Conservation (phyloP, 768 basidiomycete genomes). For the button mushroom (Agaricus bisporus) region DNA sequence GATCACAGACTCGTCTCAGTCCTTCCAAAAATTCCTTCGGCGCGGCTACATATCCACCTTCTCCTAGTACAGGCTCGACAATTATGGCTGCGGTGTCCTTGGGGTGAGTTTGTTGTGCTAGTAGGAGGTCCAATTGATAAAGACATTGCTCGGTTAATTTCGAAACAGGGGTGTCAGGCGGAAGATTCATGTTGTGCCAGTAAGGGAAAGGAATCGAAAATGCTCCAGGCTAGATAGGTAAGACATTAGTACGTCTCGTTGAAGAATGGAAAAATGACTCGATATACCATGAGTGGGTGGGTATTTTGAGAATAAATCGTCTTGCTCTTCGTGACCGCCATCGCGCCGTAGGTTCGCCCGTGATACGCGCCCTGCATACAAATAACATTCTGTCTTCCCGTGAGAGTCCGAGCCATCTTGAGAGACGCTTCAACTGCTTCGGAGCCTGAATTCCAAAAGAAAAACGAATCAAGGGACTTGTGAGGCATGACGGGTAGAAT, state of each 20-base stretch:
- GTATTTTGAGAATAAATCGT: conserved; percentile 80
- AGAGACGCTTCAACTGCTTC: conserved; percentile 89
- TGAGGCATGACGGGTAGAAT: conserved; percentile 88
- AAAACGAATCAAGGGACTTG: conserved; percentile 88
- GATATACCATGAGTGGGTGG: conserved; percentile 72
- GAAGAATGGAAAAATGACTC: background rate
- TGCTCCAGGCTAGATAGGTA: conserved; percentile 61
- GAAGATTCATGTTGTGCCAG: conserved; percentile 79
- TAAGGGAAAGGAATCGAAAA: conserved; percentile 83
- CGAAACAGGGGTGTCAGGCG: conserved; percentile 46
- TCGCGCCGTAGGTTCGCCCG: conserved; percentile 88
- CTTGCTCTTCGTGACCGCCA: conserved; percentile 93
- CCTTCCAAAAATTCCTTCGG: conserved; percentile 76
- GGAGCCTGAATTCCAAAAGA: conserved; percentile 95
- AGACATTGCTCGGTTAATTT: conserved; percentile 59
- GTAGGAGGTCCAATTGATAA: conserved; percentile 75
- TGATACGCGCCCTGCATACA: conserved; percentile 89
- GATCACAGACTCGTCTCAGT: conserved; percentile 79
- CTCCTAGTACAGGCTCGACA: conserved; percentile 89
- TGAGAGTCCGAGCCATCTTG: conserved; percentile 78
- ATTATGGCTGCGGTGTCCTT: conserved; percentile 90
- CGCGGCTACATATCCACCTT: conserved; percentile 93
- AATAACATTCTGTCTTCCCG: conserved; percentile 83
- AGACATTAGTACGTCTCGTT: conserved; percentile 1
- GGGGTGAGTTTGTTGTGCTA: conserved; percentile 73